These are phyloP conservation scores for Acer yangbiense DNA, from an alignment of 345 rosid species.

Conservation along the genomic window DNA sequence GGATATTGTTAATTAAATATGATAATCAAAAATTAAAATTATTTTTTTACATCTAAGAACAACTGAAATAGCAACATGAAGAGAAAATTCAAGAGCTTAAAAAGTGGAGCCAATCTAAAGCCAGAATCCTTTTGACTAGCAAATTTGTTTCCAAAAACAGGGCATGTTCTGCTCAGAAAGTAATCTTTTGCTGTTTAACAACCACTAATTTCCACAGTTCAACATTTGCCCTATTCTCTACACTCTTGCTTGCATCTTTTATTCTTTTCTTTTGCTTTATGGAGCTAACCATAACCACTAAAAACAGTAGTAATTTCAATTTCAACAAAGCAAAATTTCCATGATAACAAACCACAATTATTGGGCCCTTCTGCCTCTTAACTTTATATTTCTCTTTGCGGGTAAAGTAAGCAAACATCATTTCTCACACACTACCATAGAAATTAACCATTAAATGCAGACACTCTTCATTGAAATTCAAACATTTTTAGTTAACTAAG, in stretches of 20 bases:
- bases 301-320: conserved; percentile 27
- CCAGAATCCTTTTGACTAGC: conserved; percentile 33
- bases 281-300: conserved; percentile 27
- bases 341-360: conserved; percentile 26
- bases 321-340: conserved; percentile 30
- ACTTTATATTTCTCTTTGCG: conserved; percentile 16
- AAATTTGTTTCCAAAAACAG: conserved; percentile 20
- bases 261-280: conserved; percentile 37
- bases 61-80: not conserved
- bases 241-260: conserved; percentile 31
- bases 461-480: conserved; percentile 17
- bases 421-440: not conserved
- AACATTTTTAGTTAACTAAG: not conserved
- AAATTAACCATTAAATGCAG: not conserved
- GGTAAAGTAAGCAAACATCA: conserved; percentile 2
- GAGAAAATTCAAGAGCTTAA: conserved; percentile 16
- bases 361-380: conserved; percentile 27
- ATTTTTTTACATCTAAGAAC: not conserved
- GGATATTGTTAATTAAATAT: not conserved
- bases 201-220: conserved; percentile 11
- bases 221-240: conserved; percentile 27
- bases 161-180: conserved; percentile 33
- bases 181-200: conserved; percentile 38
- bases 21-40: not conserved
- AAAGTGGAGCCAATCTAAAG: conserved; percentile 34